A percentile compares a stretch with the other conserved stretches of the same genome.
Conservation (phyloP, 2,329 filamentous ascomycete genomes). For the Aspergillus calidoustus region DNA sequence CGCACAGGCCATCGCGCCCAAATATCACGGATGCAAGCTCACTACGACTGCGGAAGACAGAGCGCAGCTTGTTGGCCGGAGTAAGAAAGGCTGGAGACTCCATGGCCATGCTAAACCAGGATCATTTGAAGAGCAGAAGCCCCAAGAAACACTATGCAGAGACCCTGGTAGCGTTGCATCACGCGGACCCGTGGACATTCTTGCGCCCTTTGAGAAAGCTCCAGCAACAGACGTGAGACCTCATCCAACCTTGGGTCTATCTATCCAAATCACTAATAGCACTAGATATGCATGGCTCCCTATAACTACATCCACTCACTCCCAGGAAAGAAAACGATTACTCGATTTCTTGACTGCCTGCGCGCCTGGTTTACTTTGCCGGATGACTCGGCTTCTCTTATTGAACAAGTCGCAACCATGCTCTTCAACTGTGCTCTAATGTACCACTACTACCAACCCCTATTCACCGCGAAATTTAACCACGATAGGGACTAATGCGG, state of each 20-base stretch:
- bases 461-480: neutral
- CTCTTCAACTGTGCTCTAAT: constrained; percentile 13
- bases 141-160: neutral
- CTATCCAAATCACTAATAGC: neutral
- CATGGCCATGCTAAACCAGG: neutral
- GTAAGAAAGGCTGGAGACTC: neutral
- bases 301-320: constrained; percentile 14
- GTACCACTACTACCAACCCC: neutral
- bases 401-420: constrained; percentile 2
- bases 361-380: constrained; percentile 7
- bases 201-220: constrained; percentile 1
- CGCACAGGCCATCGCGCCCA: constrained; percentile 1
- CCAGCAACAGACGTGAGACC: neutral
- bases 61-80: neutral
- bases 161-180: neutral
- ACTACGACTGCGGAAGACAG: constrained; percentile 1
- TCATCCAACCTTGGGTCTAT: no score
- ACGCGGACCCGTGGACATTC: neutral
- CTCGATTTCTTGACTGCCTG: constrained; percentile 8
- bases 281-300: neutral
- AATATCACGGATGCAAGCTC: neutral
- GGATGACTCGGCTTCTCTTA: neutral
- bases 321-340: constrained; percentile 18
- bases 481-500: no score
- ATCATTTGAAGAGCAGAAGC: neutral